phyloP scores from a whole-genome alignment of 2,329 filamentous ascomycete genomes.

The Lomentospora prolificans region DNA sequence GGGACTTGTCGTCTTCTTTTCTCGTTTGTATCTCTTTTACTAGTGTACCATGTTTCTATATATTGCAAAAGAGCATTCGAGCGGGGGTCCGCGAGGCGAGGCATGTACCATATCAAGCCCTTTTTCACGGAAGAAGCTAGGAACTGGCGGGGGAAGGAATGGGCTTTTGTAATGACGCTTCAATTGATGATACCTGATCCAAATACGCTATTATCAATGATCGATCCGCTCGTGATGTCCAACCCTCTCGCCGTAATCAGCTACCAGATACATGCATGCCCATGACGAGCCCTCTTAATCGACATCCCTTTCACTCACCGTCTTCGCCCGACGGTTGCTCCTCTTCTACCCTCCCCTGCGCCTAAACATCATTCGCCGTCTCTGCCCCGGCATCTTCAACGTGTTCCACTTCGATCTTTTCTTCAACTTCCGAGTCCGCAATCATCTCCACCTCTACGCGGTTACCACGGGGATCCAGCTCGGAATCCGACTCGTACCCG shows the following conservation, averaged over 20 bases:
- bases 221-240: not conserved
- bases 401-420: not conserved
- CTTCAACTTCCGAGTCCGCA: too few species aligned
- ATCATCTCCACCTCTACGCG: too few species aligned
- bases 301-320: not conserved
- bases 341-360: not conserved
- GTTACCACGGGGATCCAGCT: too few species aligned
- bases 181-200: not conserved
- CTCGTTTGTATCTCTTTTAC: not conserved
- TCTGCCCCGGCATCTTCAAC: not conserved
- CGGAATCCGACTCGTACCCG: too few species aligned
- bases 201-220: not conserved
- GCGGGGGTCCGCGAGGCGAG: not conserved
- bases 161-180: not conserved
- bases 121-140: not conserved
- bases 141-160: not conserved
- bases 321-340: not conserved
- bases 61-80: not conserved
- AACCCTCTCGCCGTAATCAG: not conserved
- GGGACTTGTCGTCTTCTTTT: not conserved
- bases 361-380: not conserved
- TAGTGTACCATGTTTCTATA: not conserved
- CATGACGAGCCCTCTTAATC: not conserved
- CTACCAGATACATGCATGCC: not conserved
- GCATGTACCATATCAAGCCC: not conserved